Conservation (phyloP, 2,329 filamentous ascomycete species). For the Didymellaceae sp. region DNA sequence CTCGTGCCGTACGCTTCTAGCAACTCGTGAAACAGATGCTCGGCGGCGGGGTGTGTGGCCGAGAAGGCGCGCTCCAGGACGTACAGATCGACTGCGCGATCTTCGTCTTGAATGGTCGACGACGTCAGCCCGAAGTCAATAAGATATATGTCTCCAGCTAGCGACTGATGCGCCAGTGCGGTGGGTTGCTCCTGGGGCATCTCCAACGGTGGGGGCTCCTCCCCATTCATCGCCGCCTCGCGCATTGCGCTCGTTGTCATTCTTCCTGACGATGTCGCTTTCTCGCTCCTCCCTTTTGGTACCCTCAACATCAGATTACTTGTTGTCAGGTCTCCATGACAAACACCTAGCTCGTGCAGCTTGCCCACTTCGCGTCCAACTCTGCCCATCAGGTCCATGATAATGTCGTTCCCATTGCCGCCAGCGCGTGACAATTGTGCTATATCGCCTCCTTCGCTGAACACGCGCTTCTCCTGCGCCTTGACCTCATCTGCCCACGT, state of each 20-base stretch:
- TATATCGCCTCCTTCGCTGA: slow-evolving; percentile 7
- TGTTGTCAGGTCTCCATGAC: slow-evolving; percentile 95
- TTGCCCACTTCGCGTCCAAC: slow-evolving; percentile 75
- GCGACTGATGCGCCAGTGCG: slow-evolving; percentile 5
- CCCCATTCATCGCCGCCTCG: slow-evolving; percentile 30
- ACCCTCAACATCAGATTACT: slow-evolving; percentile 86
- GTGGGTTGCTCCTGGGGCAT: slow-evolving; percentile 1
- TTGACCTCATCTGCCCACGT: slow-evolving; percentile 61
- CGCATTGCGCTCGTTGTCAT: slow-evolving; percentile 31
- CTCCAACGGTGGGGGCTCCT: slow-evolving; percentile 16
- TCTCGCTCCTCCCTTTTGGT: not conserved
- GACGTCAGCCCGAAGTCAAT: slow-evolving; percentile 94
- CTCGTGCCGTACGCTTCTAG: slow-evolving; percentile 74
- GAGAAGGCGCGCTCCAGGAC: slow-evolving; percentile 93
- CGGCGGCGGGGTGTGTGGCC: slow-evolving; percentile 89
- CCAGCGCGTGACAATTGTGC: slow-evolving; percentile 2
- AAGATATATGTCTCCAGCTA: slow-evolving; percentile 75
- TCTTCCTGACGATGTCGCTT: slow-evolving; percentile 12
- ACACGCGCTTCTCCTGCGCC: slow-evolving; percentile 10
- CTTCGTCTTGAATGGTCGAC: slow-evolving; percentile 83
- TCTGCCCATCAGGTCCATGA: slow-evolving; percentile 65
- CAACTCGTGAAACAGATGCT: slow-evolving; percentile 75
- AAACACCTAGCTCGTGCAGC: slow-evolving; percentile 83
- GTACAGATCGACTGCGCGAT: slow-evolving; percentile 94
- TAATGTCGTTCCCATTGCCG: slow-evolving; percentile 41